phyloP scores from a whole-genome alignment of 2,329 filamentous ascomycete genomes.

The Talaromyces sp. region DNA sequence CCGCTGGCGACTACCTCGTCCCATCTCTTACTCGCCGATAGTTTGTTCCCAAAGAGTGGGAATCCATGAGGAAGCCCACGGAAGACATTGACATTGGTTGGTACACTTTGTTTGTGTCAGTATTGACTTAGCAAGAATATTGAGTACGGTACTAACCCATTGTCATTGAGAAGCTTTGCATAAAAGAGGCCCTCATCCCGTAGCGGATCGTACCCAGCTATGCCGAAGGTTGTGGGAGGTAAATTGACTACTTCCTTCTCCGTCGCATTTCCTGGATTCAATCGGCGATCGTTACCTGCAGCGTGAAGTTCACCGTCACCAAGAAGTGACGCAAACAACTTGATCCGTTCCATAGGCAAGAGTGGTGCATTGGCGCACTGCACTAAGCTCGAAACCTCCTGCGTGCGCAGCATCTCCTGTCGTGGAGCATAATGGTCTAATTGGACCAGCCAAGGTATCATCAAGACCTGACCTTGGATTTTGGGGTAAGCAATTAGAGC shows the following conservation, averaged over 20 bases:
- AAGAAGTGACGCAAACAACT: not conserved
- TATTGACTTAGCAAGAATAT: not conserved
- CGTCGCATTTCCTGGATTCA: not conserved
- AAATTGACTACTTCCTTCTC: not conserved
- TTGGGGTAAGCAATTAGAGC: not conserved
- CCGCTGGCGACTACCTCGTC: not conserved
- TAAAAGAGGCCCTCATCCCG: not conserved
- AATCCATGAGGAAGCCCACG: not conserved
- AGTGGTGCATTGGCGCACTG: not conserved
- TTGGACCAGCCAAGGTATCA: conserved; percentile 3
- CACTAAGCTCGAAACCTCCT: not conserved
- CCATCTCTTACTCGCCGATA: not conserved
- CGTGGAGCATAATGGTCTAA: not conserved
- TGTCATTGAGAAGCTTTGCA: not conserved
- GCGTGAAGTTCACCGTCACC: not conserved
- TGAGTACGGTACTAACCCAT: not conserved
- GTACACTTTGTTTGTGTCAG: not conserved
- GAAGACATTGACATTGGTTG: not conserved
- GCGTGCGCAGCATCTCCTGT: not conserved
- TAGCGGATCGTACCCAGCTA: not conserved
- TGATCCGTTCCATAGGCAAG: not conserved
- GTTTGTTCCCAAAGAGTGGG: not conserved
- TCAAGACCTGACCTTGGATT: not conserved
- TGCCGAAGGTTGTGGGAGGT: not conserved
- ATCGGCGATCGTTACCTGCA: not conserved